Evolutionary conservation across 2,329 filamentous ascomycete genomes (phyloP).

Genomic region (Dissoconium aciculare): DNA sequence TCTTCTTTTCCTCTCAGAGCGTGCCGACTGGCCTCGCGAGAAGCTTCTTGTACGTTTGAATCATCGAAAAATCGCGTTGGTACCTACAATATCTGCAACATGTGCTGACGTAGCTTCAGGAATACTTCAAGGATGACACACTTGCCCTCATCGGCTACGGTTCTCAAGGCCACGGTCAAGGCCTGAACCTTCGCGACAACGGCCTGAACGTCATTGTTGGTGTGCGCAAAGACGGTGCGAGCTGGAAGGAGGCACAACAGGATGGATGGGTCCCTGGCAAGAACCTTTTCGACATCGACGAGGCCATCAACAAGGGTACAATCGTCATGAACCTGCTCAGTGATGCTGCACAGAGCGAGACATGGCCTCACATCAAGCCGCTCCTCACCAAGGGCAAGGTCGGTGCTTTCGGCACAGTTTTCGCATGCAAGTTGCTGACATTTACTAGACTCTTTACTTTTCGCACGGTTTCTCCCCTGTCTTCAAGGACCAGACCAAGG

Average conservation of each 20-base stretch:
- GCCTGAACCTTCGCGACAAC: conserved; percentile 98
- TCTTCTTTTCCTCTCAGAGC: conserved; percentile 47
- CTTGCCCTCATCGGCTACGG: conserved; percentile 98
- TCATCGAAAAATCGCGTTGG: too few species aligned
- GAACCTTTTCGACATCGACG: conserved; percentile 97
- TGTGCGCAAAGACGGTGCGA: conserved; percentile 95
- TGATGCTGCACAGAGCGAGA: conserved; percentile 96
- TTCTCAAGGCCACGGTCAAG: conserved; percentile 96
- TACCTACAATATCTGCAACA: conserved; percentile 1
- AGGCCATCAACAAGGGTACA: conserved; percentile 84
- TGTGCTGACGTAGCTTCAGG: conserved; percentile 36
- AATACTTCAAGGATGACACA: conserved; percentile 99
- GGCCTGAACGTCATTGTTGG: conserved; percentile 97
- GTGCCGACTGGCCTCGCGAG: conserved; percentile 94
- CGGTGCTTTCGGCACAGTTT: conserved; percentile 21
- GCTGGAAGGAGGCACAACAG: conserved; percentile 93
- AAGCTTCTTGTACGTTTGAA: conserved; percentile 67
- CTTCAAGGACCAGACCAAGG: conserved; percentile 99
- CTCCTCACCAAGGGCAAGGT: conserved; percentile 98
- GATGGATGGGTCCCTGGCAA: conserved; percentile 97
- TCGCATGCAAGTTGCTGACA: conserved; percentile 12
- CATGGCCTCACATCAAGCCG: conserved; percentile 96
- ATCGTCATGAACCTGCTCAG: conserved; percentile 98
- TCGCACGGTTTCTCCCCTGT: conserved; percentile 99
- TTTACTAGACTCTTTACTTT: conserved; percentile 85